Conservation (phyloP, 148 eudicot genomes). For the Chenopodium quinoa region DNA sequence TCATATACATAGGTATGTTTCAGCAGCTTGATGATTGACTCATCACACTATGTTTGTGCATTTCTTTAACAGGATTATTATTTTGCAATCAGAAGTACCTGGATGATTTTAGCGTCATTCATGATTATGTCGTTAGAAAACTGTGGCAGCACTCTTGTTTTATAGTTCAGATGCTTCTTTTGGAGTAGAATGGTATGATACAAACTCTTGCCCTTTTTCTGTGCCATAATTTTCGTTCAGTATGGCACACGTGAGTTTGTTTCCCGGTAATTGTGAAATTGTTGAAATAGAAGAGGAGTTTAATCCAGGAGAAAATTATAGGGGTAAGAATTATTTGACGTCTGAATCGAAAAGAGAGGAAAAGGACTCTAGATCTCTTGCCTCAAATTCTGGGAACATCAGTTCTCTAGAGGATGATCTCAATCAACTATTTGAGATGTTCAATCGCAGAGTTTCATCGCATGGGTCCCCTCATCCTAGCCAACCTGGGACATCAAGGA, state of each 20-base stretch:
- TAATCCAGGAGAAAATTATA: conserved; percentile 29
- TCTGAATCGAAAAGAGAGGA: conserved; percentile 36
- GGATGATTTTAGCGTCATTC: conserved; percentile 20
- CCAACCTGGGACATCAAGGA: conserved; percentile 40
- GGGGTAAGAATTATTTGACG: conserved; percentile 29
- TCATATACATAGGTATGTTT: neutral
- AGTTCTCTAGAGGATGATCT: conserved; percentile 74
- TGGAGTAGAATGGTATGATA: conserved; percentile 17
- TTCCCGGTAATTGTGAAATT: conserved; percentile 64
- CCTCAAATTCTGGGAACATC: conserved; percentile 44
- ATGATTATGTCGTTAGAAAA: neutral
- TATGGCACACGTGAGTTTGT: conserved; percentile 48
- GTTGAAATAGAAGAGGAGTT: conserved; percentile 64
- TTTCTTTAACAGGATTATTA: conserved; percentile 11
- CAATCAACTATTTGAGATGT: conserved; percentile 78
- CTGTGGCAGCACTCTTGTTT: conserved; percentile 16
- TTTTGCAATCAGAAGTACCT: conserved; percentile 14
- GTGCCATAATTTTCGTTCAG: conserved; percentile 14
- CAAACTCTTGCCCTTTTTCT: neutral
- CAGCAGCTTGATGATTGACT: conserved; percentile 1
- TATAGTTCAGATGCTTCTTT: conserved; percentile 18
- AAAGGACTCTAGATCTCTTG: conserved; percentile 43
- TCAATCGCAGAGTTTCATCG: conserved; percentile 57
- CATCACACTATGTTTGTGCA: neutral
- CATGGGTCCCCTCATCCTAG: conserved; percentile 39